These are phyloP conservation scores for Sphaerulina musiva DNA, from an alignment of 2,329 filamentous ascomycete species.

Conservation along the genomic window DNA sequence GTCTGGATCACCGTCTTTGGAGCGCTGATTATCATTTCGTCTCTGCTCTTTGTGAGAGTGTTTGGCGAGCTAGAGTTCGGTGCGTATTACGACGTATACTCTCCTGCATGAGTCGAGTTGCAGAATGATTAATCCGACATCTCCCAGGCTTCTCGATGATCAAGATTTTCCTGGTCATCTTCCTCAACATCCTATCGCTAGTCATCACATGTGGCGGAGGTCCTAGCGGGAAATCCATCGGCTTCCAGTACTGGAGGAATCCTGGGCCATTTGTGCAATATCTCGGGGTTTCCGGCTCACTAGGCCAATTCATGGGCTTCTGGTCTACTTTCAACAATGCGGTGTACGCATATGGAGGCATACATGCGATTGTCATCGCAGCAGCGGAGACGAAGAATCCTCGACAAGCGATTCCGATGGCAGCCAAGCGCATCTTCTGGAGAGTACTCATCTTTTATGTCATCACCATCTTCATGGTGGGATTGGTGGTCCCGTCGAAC, in stretches of 20 bases:
- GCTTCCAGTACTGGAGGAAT: constrained; percentile 18
- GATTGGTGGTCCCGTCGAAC: constrained; percentile 28
- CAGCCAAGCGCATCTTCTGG: constrained; percentile 32
- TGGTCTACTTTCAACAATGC: constrained; percentile 17
- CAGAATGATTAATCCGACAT: too few species aligned
- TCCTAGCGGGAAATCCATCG: constrained; percentile 15
- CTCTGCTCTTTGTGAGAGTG: constrained; percentile 13
- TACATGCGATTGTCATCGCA: constrained; percentile 52
- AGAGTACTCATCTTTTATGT: constrained; percentile 22
- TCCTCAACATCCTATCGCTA: constrained; percentile 21
- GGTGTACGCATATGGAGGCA: constrained; percentile 50
- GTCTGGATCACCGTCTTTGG: constrained; percentile 18
- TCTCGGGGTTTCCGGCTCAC: constrained; percentile 10
- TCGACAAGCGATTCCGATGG: constrained; percentile 36
- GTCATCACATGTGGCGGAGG: constrained; percentile 20
- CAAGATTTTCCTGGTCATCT: constrained; percentile 22
- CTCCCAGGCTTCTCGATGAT: constrained; percentile 9
- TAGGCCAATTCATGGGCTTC: constrained; percentile 18
- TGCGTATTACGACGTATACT: neutral
- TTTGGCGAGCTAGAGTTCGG: constrained; percentile 21
- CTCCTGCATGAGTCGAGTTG: too few species aligned
- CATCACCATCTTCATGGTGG: constrained; percentile 26
- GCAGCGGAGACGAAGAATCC: constrained; percentile 49
- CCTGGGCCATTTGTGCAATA: constrained; percentile 22
- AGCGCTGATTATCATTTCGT: constrained; percentile 10